Base-by-base conservation (phyloP, 257 asterid genomes). In the Solanum paucissectum region DNA sequence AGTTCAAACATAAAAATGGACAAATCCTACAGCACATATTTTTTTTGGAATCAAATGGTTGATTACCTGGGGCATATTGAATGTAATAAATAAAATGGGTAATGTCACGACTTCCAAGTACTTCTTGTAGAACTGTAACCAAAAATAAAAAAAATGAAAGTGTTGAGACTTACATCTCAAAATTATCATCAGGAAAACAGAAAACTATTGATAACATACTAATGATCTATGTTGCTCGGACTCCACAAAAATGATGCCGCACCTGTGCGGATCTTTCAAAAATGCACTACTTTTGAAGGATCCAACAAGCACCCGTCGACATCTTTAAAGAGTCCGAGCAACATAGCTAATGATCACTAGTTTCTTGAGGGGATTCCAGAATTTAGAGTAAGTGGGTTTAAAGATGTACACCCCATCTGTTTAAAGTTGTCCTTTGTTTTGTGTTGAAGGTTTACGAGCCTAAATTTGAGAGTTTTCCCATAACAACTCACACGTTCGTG, bases 41-140 rank as follows among this genome's bases (percentile, higher is more conserved):
- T 16, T 33, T 29, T 81, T 81, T 29, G 25, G 40, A 82, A 68
- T 85, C 88, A 89, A 49, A 49, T 20, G 29, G 85, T 27, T 49
- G 85, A 46, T 46, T 82, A 96, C 99, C 95, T 95, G 98, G 89
- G 98, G 96, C 88, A 95, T 81, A 88, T 87, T 90, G 90, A 94
- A 92, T 66, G 98, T 49, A 88, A 92, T 87, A 81, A 94, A 87
- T 90, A 96, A 62, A 81, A 96, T 88, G 38, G 98, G 94, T 75
- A 96, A 88, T 21, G 97, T 93, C 92, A 96, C 85, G 90, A 94
- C 46, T 88, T 91, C 94, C 95, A 96, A 91, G 92, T 93, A 96
- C 46, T 38, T 83, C 91, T 81, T 90, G 96, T 94, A 96, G 87
- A 83, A 84, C 98, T 96, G 92, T 62, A 88, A 88, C 81, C 49